A percentile compares a stretch with the other conserved stretches of the same genome.
Evolutionary conservation across 352 stramenopile genomes (phyloP).

Genomic region (Hyaloperonospora brassicae): DNA sequence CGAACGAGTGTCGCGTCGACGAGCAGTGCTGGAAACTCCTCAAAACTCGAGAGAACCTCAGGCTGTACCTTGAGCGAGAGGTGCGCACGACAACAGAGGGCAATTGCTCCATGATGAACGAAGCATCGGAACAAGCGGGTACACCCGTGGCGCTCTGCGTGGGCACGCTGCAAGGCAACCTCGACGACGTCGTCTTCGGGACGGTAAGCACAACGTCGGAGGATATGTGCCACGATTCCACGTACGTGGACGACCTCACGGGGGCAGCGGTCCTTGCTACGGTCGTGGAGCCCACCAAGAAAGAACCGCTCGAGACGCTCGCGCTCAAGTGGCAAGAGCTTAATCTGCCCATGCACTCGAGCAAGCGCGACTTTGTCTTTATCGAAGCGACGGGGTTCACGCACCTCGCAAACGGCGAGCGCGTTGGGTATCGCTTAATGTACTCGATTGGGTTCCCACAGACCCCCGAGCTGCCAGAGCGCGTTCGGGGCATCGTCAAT

Average conservation of each 20-base stretch:
- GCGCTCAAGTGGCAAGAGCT: slow-evolving; percentile 32
- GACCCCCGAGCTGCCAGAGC: slow-evolving; percentile 23
- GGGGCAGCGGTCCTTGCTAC: slow-evolving; percentile 20
- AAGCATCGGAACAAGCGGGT: slow-evolving; percentile 24
- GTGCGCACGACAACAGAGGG: slow-evolving; percentile 26
- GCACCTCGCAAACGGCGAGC: slow-evolving; percentile 24
- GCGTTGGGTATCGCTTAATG: slow-evolving; percentile 32
- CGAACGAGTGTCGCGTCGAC: slow-evolving; percentile 22
- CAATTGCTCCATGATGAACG: slow-evolving; percentile 22
- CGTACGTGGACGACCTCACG: slow-evolving; percentile 28
- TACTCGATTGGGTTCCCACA: slow-evolving; percentile 35
- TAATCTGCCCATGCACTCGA: slow-evolving; percentile 21
- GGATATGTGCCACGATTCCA: slow-evolving; percentile 29
- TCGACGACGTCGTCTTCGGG: slow-evolving; percentile 35
- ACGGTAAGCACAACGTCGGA: slow-evolving; percentile 23
- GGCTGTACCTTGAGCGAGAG: slow-evolving; percentile 26
- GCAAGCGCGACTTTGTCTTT: slow-evolving; percentile 36
- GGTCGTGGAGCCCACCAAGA: slow-evolving; percentile 21
- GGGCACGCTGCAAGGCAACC: slow-evolving; percentile 27
- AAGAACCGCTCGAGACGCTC: slow-evolving; percentile 26
- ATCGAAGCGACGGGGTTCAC: slow-evolving; percentile 33
- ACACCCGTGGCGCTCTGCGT: slow-evolving; percentile 25
- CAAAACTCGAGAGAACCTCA: slow-evolving; percentile 27
- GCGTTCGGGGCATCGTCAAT: slow-evolving; percentile 22
- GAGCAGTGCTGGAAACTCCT: slow-evolving; percentile 38